Evolutionary conservation across 1,139 yeast species (phyloP).

Genomic region (Saccharomyces hybrid): DNA sequence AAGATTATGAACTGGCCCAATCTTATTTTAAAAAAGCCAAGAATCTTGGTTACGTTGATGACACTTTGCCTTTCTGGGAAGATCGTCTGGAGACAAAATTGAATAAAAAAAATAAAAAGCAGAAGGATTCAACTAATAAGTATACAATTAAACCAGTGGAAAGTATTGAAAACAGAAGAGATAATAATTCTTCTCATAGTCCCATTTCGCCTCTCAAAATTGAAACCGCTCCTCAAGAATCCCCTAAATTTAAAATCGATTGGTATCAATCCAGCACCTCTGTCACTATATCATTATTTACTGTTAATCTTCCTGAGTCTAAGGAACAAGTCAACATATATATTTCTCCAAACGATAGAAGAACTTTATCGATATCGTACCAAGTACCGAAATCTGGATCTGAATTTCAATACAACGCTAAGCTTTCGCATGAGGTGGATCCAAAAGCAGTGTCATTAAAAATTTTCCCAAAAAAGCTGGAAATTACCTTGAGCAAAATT

Average conservation of each 20-base stretch:
- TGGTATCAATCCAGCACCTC: conserved; percentile 64
- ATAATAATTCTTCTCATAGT: neutral
- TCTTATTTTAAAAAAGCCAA: conserved; percentile 45
- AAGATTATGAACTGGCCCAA: conserved; percentile 43
- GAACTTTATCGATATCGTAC: conserved; percentile 17
- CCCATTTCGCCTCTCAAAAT: neutral
- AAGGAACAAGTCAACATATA: conserved; percentile 23
- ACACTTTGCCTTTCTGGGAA: conserved; percentile 48
- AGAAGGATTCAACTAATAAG: neutral
- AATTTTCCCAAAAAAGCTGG: conserved; percentile 70
- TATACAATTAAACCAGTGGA: neutral
- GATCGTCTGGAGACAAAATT: conserved; percentile 37
- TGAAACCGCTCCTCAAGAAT: neutral
- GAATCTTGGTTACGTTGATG: conserved; percentile 38
- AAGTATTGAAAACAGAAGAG: neutral
- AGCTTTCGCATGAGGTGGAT: conserved; percentile 46
- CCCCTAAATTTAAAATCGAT: conserved; percentile 52
- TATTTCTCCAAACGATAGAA: conserved; percentile 27
- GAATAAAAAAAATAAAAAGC: conserved; percentile 15
- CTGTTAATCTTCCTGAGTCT: conserved; percentile 50
- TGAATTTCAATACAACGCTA: conserved; percentile 36
- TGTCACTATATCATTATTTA: conserved; percentile 65
- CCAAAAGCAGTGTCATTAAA: conserved; percentile 40
- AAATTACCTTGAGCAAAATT: conserved; percentile 41
- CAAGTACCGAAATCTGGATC: conserved; percentile 30